Percentiles rank a stretch among this genome's conserved stretches.
Evolutionary conservation across 78 protist genomes (phyloP).

Genomic region (Guillardia theta): DNA sequence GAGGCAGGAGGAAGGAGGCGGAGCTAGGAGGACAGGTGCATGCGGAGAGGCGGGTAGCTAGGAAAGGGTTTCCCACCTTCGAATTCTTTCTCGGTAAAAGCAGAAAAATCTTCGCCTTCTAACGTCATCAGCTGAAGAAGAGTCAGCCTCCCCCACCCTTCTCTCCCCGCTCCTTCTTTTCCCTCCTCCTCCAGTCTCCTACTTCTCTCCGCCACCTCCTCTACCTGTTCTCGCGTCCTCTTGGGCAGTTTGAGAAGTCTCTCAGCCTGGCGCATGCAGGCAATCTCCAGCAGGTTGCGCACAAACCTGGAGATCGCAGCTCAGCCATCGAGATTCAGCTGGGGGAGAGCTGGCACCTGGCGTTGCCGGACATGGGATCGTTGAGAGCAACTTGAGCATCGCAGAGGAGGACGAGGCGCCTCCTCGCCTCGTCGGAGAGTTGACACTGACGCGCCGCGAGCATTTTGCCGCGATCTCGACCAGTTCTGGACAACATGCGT

Average conservation of each 20-base stretch:
- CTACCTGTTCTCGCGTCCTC: background rate
- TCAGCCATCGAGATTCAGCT: background rate
- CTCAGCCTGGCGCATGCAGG: slow-evolving; percentile 34
- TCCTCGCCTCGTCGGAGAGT: background rate
- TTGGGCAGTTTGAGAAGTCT: background rate
- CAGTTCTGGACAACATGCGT: slow-evolving; percentile 1
- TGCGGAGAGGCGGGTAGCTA: too few relatives aligned
- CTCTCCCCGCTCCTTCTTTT: too few relatives aligned
- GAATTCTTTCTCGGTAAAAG: too few relatives aligned
- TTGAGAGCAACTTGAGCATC: background rate
- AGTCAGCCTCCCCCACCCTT: too few relatives aligned
- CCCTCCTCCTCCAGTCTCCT: too few relatives aligned
- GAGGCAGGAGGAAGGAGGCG: too few relatives aligned
- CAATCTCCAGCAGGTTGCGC: slow-evolving; percentile 49
- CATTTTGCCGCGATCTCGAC: background rate
- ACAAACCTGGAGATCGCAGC: slow-evolving; percentile 26
- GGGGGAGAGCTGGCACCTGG: background rate
- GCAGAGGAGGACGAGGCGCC: background rate
- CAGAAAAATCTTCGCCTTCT: too few relatives aligned
- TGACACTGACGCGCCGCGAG: background rate
- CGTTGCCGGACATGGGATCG: background rate
- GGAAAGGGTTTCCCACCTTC: too few relatives aligned
- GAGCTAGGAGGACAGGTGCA: too few relatives aligned
- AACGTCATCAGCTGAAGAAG: too few relatives aligned
- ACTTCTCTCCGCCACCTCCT: too few relatives aligned